Evolutionary conservation across 2,329 filamentous ascomycete genomes (phyloP).

Genomic region (Beauveria varroae): DNA sequence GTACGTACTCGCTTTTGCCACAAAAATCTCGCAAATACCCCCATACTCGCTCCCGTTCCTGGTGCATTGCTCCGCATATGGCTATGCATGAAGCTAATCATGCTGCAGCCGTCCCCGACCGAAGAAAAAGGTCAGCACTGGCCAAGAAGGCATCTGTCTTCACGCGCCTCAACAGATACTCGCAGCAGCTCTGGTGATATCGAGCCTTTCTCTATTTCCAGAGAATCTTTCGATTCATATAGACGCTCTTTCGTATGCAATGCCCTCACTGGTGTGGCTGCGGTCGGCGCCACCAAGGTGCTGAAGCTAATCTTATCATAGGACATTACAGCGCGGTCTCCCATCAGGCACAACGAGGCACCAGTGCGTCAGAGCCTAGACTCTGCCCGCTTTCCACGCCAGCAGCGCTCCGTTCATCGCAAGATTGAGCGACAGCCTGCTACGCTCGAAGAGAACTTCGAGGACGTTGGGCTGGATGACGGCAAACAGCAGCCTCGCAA

Average conservation of each 20-base stretch:
- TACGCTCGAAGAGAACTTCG: slow-evolving; percentile 75
- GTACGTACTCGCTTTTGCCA: slow-evolving; percentile 41
- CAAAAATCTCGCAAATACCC: neutral
- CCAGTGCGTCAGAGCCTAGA: slow-evolving; percentile 74
- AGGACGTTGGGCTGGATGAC: slow-evolving; percentile 86
- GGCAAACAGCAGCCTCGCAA: slow-evolving; percentile 44
- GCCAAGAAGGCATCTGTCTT: slow-evolving; percentile 48
- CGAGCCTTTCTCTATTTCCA: slow-evolving; percentile 89
- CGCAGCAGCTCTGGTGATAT: slow-evolving; percentile 66
- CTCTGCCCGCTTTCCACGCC: slow-evolving; percentile 56
- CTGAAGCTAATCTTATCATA: slow-evolving; percentile 27
- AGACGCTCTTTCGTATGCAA: slow-evolving; percentile 82
- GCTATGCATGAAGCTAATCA: slow-evolving; percentile 5
- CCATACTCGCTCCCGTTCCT: neutral
- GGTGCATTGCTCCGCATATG: neutral
- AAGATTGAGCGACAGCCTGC: slow-evolving; percentile 52
- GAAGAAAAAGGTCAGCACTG: slow-evolving; percentile 73
- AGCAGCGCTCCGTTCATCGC: slow-evolving; percentile 53
- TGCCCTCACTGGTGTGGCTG: neutral
- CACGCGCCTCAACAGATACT: slow-evolving; percentile 47
- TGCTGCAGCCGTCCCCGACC: slow-evolving; percentile 67
- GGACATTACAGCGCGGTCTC: slow-evolving; percentile 88
- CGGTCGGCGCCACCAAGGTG: neutral
- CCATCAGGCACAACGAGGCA: slow-evolving; percentile 53
- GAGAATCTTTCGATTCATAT: slow-evolving; percentile 96